Base-by-base conservation (phyloP, 371 early-diverging fungal genomes). In the Mortierella sp. region DNA sequence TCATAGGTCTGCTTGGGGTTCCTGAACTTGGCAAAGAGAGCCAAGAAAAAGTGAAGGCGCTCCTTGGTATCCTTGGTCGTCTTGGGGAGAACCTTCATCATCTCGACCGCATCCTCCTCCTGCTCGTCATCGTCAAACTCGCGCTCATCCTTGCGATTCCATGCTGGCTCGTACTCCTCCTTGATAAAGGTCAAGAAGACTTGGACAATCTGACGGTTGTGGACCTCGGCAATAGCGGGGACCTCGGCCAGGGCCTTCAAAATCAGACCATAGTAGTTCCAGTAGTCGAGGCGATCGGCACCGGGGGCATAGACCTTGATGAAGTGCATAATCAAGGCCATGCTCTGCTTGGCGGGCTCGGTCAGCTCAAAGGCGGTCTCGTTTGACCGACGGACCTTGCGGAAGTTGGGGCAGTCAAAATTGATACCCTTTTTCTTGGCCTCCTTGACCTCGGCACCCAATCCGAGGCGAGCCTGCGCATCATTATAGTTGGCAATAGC, bases 21-120 rank as follows among this genome's bases (percentile, higher is more conserved):
- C 48, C 89, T 89, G 72, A 96, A 92, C 64, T 93, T 92, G n/a
- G 96, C 86, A 68, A 97, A 93, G 13, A 96, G 76, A 14, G 86
- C 77, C 52, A 97, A 87, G 90, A 92, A 97, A 45, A 88, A 91
- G 24, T 88, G 64, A 75, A 95, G 88, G 34, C 89, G 88, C n/a
- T 78, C 86, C 52, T 88, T 88, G 41, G 85, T 85, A 13, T 80
- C 83, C 63, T 85, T 86, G 37, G 88, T 66, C 19, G 87, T 77
- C 45, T 85, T 86, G 37, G 87, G 87, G 24, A 92, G 74, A 5
- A 92, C 61, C 26, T 80, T 85, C 64, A 88, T 40, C 70, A 78
- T 67, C 53, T 71, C 86, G 16, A 53, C 71, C 0, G 70, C 63
- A 39, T 80, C 79, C 11, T 86, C 80, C 43, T 86, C 85, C 6